Base-by-base conservation (phyloP, 1,284 basidiomycete genomes). In the Moniliella sp. region DNA sequence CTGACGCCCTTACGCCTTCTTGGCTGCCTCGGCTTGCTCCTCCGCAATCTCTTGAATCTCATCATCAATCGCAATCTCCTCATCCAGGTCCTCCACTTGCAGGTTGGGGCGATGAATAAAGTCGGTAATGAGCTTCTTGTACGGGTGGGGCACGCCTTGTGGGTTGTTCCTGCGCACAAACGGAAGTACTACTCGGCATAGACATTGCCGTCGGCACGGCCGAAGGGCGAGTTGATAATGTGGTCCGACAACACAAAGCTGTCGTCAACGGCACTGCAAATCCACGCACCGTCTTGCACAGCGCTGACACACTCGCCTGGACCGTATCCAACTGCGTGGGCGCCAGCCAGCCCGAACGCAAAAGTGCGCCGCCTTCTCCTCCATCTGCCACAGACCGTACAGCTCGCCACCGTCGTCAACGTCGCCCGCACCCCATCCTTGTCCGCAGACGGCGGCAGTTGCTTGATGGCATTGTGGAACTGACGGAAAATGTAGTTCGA, bases 191-290 rank as follows among this genome's bases (percentile, higher is more conserved):
- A 57, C 34, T 45, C 46, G 28, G 39, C 37, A 43, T 59, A 59
- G 28, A 59, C 46, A 41, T 57, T 47, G 21, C 56, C 56, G 36
- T 53, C 48, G 37, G 46, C 44, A 21, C 48, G 37, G 15, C 53
- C 69, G 18, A 71, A 63, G 15, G 69, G 69, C 29, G 66, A 67
- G 60, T 71, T 71, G 61, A 70, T 61, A 36, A 70, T 65, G 58
- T 69, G 68, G 54, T 70, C 69, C 27, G 62, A 62, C 18, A 67
- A 62, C 9, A 64, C 64, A 46, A 70, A 71, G 19, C 65, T 58
- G 57, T 70, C 69, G 38, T 54, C 23, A 69, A 58, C 7, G 67
- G 65, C 30, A 59, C 49, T 26, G 68, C 67, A 27, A 64, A 63
- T 33, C 52, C 51, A 26, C 69, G 59, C 29, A 67, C 51, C 33